A percentile compares a stretch with the other conserved stretches of the same genome.
Evolutionary conservation across 495 filamentous ascomycete genomes (phyloP).

Genomic region (Cercophora newfieldiana): DNA sequence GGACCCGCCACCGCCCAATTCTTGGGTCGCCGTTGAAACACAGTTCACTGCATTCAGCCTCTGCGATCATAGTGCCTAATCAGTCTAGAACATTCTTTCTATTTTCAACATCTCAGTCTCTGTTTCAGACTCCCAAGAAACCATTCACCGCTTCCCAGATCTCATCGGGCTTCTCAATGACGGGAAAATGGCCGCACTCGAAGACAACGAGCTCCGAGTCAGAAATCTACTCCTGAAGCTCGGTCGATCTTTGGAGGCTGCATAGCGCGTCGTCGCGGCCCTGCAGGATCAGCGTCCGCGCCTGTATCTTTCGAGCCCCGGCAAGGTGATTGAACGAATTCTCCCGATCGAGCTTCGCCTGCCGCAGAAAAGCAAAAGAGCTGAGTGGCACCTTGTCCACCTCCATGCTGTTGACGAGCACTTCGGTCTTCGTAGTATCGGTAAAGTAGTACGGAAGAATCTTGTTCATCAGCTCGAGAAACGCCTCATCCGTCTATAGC

Average conservation of each 20-base stretch:
- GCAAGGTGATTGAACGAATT: not conserved
- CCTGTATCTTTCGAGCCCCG: not conserved
- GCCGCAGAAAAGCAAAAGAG: not conserved
- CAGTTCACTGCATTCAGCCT: not conserved
- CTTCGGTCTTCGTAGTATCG: not conserved
- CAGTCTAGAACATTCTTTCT: not conserved
- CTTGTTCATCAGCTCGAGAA: not conserved
- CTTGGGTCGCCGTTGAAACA: not conserved
- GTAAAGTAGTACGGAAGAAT: conserved; percentile 8
- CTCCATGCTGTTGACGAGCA: not conserved
- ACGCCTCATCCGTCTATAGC: not conserved
- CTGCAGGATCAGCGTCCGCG: not conserved
- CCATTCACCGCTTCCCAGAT: conserved; percentile 1
- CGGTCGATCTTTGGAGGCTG: not conserved
- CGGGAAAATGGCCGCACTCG: conserved; percentile 8
- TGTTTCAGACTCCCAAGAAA: not conserved
- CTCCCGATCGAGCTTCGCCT: not conserved
- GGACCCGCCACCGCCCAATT: not conserved
- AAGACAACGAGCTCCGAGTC: conserved; percentile 3
- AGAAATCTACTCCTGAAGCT: not conserved
- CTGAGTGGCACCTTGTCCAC: conserved; percentile 3
- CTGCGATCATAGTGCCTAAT: not conserved
- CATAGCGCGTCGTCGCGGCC: conserved; percentile 4
- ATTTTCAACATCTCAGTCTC: not conserved
- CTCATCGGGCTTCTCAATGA: conserved; percentile 2